Evolutionary conservation across 179 eudicot genomes (phyloP).

Genomic region (Vitellaria paradoxa): DNA sequence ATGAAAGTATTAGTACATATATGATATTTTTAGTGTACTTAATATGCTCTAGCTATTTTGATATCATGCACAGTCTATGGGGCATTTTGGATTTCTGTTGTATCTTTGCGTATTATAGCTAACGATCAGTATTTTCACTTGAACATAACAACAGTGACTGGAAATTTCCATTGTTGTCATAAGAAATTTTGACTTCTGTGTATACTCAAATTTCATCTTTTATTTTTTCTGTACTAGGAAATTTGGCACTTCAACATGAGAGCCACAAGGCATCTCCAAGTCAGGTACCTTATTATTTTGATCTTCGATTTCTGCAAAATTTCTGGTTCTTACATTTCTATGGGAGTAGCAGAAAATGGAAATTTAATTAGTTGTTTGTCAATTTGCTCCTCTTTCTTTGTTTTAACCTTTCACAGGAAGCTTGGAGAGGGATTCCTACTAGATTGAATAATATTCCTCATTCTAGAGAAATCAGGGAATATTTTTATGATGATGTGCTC

Average conservation of each 20-base stretch:
- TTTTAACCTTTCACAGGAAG: constrained; percentile 48
- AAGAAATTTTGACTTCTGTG: constrained; percentile 2
- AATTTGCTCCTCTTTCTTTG: constrained; percentile 19
- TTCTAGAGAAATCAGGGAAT: constrained; percentile 90
- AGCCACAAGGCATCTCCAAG: constrained; percentile 31
- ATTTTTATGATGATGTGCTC: constrained; percentile 90
- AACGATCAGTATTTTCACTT: not conserved
- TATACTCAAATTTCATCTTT: not conserved
- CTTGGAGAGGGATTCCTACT: constrained; percentile 97
- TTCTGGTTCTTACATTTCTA: not conserved
- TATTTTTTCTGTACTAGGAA: constrained; percentile 30
- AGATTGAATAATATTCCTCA: constrained; percentile 95
- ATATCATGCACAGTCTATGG: not conserved
- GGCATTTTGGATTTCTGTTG: not conserved
- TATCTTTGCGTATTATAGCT: not conserved
- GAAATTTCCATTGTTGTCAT: not conserved
- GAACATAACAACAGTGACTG: not conserved
- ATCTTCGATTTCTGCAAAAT: not conserved
- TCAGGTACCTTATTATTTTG: constrained; percentile 35
- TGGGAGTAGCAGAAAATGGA: not conserved
- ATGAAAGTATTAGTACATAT: not conserved
- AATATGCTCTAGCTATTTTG: not conserved
- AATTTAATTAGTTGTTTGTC: constrained; percentile 3
- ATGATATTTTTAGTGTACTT: not conserved
- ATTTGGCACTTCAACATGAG: constrained; percentile 33